Base-by-base conservation (phyloP, 257 asterid species). In the Penstemon davidsonii region DNA sequence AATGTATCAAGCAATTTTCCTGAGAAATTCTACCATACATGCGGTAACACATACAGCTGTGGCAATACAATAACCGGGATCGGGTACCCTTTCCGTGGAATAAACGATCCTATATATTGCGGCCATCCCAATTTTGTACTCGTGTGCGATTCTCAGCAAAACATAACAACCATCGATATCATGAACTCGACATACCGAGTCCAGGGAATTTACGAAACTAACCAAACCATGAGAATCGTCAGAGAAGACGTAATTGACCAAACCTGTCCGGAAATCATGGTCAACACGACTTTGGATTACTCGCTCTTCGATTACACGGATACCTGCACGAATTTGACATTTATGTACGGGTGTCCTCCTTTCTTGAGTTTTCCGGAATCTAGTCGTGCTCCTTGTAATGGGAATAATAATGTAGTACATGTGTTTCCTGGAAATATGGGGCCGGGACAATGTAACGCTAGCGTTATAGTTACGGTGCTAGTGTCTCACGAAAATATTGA, bases 121-220 rank as follows among this genome's bases (percentile, higher is more conserved):
- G 96, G 96, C 52, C 86, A 85, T 62, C 96, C 95, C 2, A 80
- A 84, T 44, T 67, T 87, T 12, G 80, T 60, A 3, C 88, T 90
- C 43, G 50, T 40, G 11, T 90, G 96, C 10, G 64, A 82, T 9
- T 67, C 55, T 38, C 65, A 9, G 12, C 38, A 7, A 18, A 73
- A 70, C 5, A 45, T 59, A 2, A 84, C 95, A n/a, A 84, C 80
- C 49, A 81, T 87, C 4, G 68, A 71, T 4, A 77, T 90, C 56
- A 55, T 9, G 74, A 74, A 66, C 63, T 37, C 68, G 47, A 82
- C 42, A 0, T 85, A 79, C 36, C 73, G 73, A 0, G 83, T 90
- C 11, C 70, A 85, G 67, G 81, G 66, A 0, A 59, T 90, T n/a
- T 0, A 63, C 62, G 83, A 72, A 65, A 25, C 61, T 5, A 19